Base-by-base conservation (phyloP, 495 filamentous ascomycete species). In the Parachaetomium inaequale region DNA sequence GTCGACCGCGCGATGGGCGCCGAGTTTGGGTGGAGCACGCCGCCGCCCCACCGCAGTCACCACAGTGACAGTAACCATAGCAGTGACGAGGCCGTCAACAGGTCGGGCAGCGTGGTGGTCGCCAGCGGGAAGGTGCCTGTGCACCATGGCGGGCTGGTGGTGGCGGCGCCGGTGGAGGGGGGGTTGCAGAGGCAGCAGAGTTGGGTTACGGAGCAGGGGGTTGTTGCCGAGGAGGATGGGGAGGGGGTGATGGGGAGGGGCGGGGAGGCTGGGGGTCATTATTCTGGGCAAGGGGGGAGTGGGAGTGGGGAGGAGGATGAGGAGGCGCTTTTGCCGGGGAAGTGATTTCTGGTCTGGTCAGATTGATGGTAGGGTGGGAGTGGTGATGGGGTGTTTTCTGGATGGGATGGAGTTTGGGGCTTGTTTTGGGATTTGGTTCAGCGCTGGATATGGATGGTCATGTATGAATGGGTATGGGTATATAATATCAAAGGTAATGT, bases 1-100 rank as follows among this genome's bases (percentile, higher is more conserved):
- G 63, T 77, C 21, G 72, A 75, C 26, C 68, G 65, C 36, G 72
- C 72, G 1, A 54, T 79, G 12, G 71, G 72, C 7, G 66, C 65
- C 38, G 78, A 78, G 57, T 76, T 79, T 46, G 76, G 78, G 3
- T 80, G 77, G 71, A 49, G 46, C 23, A 40, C 42, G 8, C 36
- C 36, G 34, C 34, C 34, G n/a, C n/a, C 31, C 31, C 31, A 8
- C 31, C 8, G 31, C 31, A n/a, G n/a, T n/a, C n/a, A n/a, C n/a
- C n/a, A n/a, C n/a, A n/a, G n/a, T n/a, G n/a, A n/a, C n/a, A n/a
- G n/a, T n/a, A n/a, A n/a, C n/a, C n/a, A n/a, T n/a, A n/a, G n/a
- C n/a, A n/a, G 6, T 17, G 12, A 1, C 3, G 55, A 38, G 4
- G 50, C 40, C 1, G 43, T 43, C 4, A 63, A 58, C 10, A 55